phyloP scores from a whole-genome alignment of 768 basidiomycete genomes.

The Suillus cothurnatus region DNA sequence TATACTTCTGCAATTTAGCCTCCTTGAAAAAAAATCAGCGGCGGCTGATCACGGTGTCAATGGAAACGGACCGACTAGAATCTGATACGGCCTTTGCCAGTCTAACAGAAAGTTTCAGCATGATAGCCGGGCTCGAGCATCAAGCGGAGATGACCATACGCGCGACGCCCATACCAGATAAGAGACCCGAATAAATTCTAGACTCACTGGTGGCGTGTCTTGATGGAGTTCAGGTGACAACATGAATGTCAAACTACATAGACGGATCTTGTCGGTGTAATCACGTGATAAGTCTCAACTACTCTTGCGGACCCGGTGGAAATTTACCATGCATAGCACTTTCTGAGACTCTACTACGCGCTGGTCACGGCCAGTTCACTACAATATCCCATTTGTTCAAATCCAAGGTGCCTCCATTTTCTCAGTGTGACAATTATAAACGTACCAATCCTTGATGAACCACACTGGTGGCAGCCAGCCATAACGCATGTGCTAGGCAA shows the following conservation, averaged over 20 bases:
- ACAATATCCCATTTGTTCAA: too few species aligned
- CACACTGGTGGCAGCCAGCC: too few species aligned
- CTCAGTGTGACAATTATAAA: too few species aligned
- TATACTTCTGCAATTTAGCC: slow-evolving; percentile 7
- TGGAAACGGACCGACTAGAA: slow-evolving; percentile 5
- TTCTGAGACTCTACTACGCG: too few species aligned
- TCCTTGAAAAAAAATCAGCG: slow-evolving; percentile 2
- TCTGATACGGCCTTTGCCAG: background rate
- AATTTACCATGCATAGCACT: too few species aligned
- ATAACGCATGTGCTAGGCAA: too few species aligned
- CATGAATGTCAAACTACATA: background rate
- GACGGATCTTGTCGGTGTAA: background rate
- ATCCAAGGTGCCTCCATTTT: too few species aligned
- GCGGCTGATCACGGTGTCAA: slow-evolving; percentile 7
- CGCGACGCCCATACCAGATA: background rate
- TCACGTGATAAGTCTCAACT: too few species aligned
- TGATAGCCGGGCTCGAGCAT: background rate
- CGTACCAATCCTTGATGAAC: too few species aligned
- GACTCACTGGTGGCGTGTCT: background rate
- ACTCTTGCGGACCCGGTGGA: too few species aligned
- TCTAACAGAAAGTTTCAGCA: background rate
- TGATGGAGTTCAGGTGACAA: background rate
- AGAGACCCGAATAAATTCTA: background rate
- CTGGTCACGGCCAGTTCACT: too few species aligned
- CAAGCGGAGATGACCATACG: background rate